A percentile compares a stretch with the other conserved stretches of the same genome.
Conservation (phyloP, 768 basidiomycete genomes). For the Psilocybe sp. region DNA sequence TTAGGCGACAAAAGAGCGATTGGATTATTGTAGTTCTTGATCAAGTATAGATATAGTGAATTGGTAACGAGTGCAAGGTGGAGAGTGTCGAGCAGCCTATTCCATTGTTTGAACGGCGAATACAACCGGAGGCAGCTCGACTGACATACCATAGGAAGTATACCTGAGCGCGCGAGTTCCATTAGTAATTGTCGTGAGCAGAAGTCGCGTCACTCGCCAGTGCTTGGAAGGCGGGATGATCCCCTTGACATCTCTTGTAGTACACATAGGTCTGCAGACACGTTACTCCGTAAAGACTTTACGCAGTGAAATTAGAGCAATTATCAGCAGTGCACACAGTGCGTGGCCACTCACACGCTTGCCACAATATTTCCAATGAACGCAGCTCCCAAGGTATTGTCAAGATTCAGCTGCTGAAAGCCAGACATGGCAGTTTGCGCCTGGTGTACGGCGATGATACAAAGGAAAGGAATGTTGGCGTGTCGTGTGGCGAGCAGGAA, state of each 20-base stretch:
- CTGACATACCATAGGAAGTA: conserved; percentile 23
- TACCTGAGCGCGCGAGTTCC: conserved; percentile 12
- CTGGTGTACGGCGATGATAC: neutral
- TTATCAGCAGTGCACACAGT: neutral
- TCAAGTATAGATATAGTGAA: conserved; percentile 32
- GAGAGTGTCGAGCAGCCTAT: conserved; percentile 32
- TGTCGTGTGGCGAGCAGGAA: neutral
- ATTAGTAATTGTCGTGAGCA: neutral
- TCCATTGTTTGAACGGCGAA: neutral
- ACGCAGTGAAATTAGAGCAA: neutral
- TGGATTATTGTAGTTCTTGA: conserved; percentile 30
- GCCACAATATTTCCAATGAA: conserved; percentile 41
- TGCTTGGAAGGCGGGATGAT: conserved; percentile 25
- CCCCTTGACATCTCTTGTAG: conserved; percentile 29
- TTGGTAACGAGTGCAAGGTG: conserved; percentile 32
- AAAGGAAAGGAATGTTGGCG: neutral
- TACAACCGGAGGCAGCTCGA: neutral
- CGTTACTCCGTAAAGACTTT: conserved; percentile 41
- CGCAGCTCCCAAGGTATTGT: conserved; percentile 42
- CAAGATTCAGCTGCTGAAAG: conserved; percentile 17
- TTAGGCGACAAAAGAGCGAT: conserved; percentile 20
- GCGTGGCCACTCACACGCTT: conserved; percentile 28
- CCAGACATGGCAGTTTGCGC: conserved; percentile 11
- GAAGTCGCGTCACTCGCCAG: conserved; percentile 18
- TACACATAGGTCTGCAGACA: conserved; percentile 39